These are phyloP conservation scores for Zygosaccharomyces pseudobailii DNA, from an alignment of 1,139 yeast species.

Conservation along the genomic window DNA sequence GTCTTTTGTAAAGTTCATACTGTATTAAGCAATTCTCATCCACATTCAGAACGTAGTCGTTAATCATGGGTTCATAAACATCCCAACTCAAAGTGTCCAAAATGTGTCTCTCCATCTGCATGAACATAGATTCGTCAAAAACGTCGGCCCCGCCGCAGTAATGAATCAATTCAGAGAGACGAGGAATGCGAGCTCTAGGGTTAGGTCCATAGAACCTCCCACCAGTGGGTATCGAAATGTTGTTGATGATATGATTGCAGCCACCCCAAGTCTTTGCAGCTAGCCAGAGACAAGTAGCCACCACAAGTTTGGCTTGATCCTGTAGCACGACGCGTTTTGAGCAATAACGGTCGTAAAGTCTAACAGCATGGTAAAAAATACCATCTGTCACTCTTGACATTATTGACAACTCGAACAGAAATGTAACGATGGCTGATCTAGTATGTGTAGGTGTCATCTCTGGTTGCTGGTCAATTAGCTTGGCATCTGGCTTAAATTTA, in stretches of 20 bases:
- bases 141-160: slow-evolving; percentile 53
- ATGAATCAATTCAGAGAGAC: slow-evolving; percentile 56
- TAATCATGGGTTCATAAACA: slow-evolving; percentile 52
- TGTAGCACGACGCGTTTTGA: slow-evolving; percentile 57
- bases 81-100: slow-evolving; percentile 60
- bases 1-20: slow-evolving; percentile 36
- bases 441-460: slow-evolving; percentile 47
- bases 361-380: slow-evolving; percentile 54
- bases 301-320: slow-evolving; percentile 59
- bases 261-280: slow-evolving; percentile 65
- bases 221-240: slow-evolving; percentile 44
- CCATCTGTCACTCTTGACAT: slow-evolving; percentile 57
- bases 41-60: slow-evolving; percentile 45
- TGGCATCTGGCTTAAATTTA: slow-evolving; percentile 46
- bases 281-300: slow-evolving; percentile 64
- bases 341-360: slow-evolving; percentile 61
- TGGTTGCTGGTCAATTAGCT: slow-evolving; percentile 59
- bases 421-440: slow-evolving; percentile 51
- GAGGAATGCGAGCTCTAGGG: slow-evolving; percentile 60
- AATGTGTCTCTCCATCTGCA: slow-evolving; percentile 53
- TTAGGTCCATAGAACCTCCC: slow-evolving; percentile 63
- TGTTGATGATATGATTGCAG: slow-evolving; percentile 60
- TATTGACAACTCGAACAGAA: slow-evolving; percentile 52
- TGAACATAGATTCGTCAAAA: slow-evolving; percentile 56
- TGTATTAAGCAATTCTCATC: slow-evolving; percentile 40